Percentiles rank a stretch among this genome's conserved stretches.
Evolutionary conservation across 2,329 filamentous ascomycete species (phyloP).

Genomic region (Sphaerulina musiva): DNA sequence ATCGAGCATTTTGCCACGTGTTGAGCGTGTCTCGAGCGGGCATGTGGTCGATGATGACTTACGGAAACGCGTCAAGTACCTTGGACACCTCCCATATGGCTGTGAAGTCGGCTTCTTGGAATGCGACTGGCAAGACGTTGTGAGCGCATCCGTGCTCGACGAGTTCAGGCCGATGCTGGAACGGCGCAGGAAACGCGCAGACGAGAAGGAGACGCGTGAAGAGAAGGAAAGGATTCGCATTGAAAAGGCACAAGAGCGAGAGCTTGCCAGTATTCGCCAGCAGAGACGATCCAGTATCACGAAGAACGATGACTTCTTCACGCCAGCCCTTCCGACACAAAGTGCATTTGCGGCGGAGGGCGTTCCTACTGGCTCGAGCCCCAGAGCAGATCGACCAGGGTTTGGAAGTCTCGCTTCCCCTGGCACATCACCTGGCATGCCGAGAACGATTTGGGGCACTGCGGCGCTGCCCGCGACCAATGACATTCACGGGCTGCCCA

Average conservation of each 20-base stretch:
- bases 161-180: conserved; percentile 72
- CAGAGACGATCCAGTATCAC: conserved; percentile 52
- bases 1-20: conserved; percentile 74
- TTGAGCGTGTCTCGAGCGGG: conserved; percentile 83
- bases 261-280: conserved; percentile 59
- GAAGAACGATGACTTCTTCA: conserved; percentile 34
- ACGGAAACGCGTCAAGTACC: conserved; percentile 76
- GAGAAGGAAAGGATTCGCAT: conserved; percentile 78
- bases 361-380: conserved; percentile 38
- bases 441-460: conserved; percentile 91
- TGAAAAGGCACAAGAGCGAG: conserved; percentile 68
- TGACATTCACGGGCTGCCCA: conserved; percentile 39
- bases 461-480: conserved; percentile 56
- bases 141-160: conserved; percentile 66
- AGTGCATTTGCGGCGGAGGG: conserved; percentile 29
- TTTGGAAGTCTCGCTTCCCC: conserved; percentile 67
- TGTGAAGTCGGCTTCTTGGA: conserved; percentile 87
- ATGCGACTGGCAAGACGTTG: conserved; percentile 91
- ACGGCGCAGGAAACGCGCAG: conserved; percentile 65
- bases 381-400: conserved; percentile 51
- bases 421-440: conserved; percentile 70
- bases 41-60: conserved; percentile 81
- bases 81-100: conserved; percentile 79
- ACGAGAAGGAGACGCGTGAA: conserved; percentile 77
- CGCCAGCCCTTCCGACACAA: conserved; percentile 23